Conservation (phyloP, 2,329 filamentous ascomycete species). For the Aurifilum marmelostoma region DNA sequence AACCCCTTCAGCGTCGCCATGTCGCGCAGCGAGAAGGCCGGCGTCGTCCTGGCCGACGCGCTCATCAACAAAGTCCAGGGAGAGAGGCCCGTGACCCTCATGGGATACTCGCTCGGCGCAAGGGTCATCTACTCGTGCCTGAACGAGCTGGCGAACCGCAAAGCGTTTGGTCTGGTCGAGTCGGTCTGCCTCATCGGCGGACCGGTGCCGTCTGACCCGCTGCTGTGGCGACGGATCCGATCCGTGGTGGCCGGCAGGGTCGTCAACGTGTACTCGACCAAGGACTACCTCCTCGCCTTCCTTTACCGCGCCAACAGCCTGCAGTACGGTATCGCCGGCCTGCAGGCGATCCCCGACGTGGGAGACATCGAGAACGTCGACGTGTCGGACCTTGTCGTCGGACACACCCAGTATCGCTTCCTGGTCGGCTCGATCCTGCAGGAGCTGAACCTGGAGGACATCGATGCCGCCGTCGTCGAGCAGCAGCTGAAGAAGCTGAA, state of each 20-base stretch:
- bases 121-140: constrained; percentile 84
- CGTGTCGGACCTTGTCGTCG: constrained; percentile 53
- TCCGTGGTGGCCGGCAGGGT: constrained; percentile 79
- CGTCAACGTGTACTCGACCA: constrained; percentile 85
- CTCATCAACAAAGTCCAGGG: constrained; percentile 82
- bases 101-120: constrained; percentile 83
- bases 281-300: constrained; percentile 86
- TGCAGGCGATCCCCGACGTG: constrained; percentile 74
- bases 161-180: constrained; percentile 83
- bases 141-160: constrained; percentile 72
- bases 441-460: constrained; percentile 24
- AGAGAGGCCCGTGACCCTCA: constrained; percentile 76
- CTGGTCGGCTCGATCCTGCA: constrained; percentile 55
- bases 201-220: constrained; percentile 71
- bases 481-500: constrained; percentile 28
- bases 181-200: constrained; percentile 82
- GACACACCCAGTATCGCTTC: constrained; percentile 43
- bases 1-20: constrained; percentile 82
- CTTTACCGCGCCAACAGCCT: constrained; percentile 84
- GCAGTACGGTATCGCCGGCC: constrained; percentile 80
- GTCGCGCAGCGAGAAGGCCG: constrained; percentile 78
- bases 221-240: constrained; percentile 76
- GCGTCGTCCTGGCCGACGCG: constrained; percentile 78
- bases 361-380: constrained; percentile 65
- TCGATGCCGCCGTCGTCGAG: constrained; percentile 23